Percentiles rank a stretch among this genome's conserved stretches.
phyloP scores from a whole-genome alignment of 148 eudicot species.

The Fagopyrum tataricum region DNA sequence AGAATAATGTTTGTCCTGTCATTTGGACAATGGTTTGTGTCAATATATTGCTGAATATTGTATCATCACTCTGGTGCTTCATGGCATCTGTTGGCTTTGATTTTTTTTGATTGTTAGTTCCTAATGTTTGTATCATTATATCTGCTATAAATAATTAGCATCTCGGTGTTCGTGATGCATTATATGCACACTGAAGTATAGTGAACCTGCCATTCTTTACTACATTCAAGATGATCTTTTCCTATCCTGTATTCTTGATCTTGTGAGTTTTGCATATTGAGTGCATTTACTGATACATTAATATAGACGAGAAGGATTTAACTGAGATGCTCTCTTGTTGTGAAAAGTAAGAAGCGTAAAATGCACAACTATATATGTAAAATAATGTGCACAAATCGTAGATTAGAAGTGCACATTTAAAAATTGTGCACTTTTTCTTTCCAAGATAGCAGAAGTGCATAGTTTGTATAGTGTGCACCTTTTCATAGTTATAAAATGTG shows the following conservation, averaged over 20 bases:
- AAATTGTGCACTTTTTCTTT: too few species aligned
- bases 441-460: too few species aligned
- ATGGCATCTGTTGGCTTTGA: background rate
- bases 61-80: background rate
- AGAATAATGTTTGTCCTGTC: background rate
- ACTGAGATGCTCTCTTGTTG: too few species aligned
- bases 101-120: background rate
- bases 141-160: conserved; percentile 7
- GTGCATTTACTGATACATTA: background rate
- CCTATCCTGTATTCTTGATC: background rate
- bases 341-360: too few species aligned
- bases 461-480: too few species aligned
- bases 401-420: too few species aligned
- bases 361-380: too few species aligned
- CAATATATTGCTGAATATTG: background rate
- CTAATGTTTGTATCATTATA: background rate
- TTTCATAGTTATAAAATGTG: too few species aligned
- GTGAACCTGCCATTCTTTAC: conserved; percentile 4
- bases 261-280: background rate
- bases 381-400: too few species aligned
- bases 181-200: background rate
- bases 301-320: background rate
- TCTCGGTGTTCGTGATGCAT: conserved; percentile 11
- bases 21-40: background rate
- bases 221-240: conserved; percentile 2